Conservation (phyloP, 495 filamentous ascomycete genomes). For the Sabuloglossum arenarium region DNA sequence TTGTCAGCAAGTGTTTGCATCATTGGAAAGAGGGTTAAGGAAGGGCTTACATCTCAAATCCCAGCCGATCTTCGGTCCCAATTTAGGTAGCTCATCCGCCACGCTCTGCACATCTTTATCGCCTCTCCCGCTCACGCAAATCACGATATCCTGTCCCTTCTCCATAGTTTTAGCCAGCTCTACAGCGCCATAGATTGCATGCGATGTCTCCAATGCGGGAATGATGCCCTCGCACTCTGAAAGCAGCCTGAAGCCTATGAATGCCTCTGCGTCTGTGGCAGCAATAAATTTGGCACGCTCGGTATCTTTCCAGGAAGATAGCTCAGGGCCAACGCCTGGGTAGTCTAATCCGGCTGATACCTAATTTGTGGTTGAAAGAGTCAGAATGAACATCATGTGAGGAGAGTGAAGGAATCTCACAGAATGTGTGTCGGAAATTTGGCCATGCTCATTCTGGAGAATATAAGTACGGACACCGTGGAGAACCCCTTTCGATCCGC, state of each 20-base stretch:
- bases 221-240: conserved; percentile 87
- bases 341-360: conserved; percentile 94
- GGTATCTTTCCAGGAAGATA: conserved; percentile 79
- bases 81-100: conserved; percentile 71
- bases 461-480: conserved; percentile 94
- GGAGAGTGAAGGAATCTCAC: conserved; percentile 8
- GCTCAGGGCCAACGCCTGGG: conserved; percentile 86
- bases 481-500: conserved; percentile 76
- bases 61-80: conserved; percentile 91
- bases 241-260: conserved; percentile 70
- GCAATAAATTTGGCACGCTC: conserved; percentile 72
- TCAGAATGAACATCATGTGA: background rate
- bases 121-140: conserved; percentile 78
- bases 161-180: conserved; percentile 82
- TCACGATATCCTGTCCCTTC: conserved; percentile 77
- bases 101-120: conserved; percentile 99
- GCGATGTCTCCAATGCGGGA: conserved; percentile 79
- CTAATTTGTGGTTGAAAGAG: background rate
- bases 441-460: conserved; percentile 75
- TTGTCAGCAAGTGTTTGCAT: background rate
- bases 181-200: conserved; percentile 77
- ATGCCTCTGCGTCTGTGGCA: conserved; percentile 80
- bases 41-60: conserved; percentile 47
- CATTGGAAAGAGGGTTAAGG: background rate
- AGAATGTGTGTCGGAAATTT: conserved; percentile 87